Evolutionary conservation across 441 rosid genomes (phyloP).

Genomic region (Eruca vesicaria): DNA sequence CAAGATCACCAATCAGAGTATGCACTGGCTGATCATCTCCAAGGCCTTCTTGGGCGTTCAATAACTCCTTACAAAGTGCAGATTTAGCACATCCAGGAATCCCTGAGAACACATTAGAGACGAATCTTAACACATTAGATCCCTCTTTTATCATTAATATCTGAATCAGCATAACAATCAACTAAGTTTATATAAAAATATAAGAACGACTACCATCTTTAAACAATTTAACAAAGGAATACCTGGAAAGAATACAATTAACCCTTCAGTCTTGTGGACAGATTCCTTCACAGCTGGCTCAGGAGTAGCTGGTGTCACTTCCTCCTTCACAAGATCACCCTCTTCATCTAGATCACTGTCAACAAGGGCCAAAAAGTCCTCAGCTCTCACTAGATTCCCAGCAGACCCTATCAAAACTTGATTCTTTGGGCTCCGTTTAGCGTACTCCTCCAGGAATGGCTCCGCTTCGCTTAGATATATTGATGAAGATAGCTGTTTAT

Average conservation of each 20-base stretch:
- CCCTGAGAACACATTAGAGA: slow-evolving; percentile 45
- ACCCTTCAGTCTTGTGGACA: slow-evolving; percentile 70
- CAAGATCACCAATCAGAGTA: slow-evolving; percentile 93
- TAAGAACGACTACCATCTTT: neutral
- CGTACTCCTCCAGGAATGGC: slow-evolving; percentile 90
- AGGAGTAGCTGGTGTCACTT: slow-evolving; percentile 50
- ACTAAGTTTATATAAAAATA: neutral
- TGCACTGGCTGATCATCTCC: slow-evolving; percentile 86
- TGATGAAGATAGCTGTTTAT: slow-evolving; percentile 69
- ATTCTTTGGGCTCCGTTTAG: slow-evolving; percentile 69
- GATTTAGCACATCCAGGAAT: slow-evolving; percentile 99
- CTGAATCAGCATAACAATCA: neutral
- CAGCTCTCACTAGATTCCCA: slow-evolving; percentile 69
- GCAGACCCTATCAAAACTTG: slow-evolving; percentile 89
- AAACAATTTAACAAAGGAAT: slow-evolving; percentile 7
- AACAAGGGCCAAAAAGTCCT: slow-evolving; percentile 84
- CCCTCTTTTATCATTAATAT: too few relatives aligned
- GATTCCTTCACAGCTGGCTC: slow-evolving; percentile 49
- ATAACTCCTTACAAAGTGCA: slow-evolving; percentile 86
- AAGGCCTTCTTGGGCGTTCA: slow-evolving; percentile 64
- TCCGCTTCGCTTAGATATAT: slow-evolving; percentile 89
- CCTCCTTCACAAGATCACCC: slow-evolving; percentile 69
- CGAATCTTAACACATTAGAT: neutral
- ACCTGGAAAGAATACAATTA: slow-evolving; percentile 97
- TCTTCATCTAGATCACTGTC: slow-evolving; percentile 85